phyloP scores from a whole-genome alignment of 177 flowering plant genomes.

The Vitis hybrid region DNA sequence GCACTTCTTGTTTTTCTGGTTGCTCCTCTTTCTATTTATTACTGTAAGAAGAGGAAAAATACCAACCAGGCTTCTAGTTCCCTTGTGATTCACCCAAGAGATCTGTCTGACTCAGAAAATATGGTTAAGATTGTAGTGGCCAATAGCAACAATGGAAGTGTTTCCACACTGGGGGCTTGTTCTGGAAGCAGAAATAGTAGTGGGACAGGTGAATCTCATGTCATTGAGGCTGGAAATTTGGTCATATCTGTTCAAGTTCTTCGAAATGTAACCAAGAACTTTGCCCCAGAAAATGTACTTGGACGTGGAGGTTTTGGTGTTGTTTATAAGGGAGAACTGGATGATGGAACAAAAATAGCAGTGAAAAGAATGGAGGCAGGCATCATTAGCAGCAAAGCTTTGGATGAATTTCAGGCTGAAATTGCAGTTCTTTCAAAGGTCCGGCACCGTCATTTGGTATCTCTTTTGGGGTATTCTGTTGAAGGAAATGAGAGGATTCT shows the following conservation, averaged over 20 bases:
- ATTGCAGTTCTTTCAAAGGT: slow-evolving; percentile 96
- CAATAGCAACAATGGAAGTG: slow-evolving; percentile 35
- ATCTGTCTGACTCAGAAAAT: slow-evolving; percentile 71
- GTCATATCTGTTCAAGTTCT: slow-evolving; percentile 91
- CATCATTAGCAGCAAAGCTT: slow-evolving; percentile 58
- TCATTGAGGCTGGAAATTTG: slow-evolving; percentile 79
- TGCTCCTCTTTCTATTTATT: slow-evolving; percentile 40
- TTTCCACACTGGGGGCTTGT: slow-evolving; percentile 42
- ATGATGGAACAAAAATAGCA: slow-evolving; percentile 89
- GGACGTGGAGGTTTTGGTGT: slow-evolving; percentile 96
- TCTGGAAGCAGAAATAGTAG: slow-evolving; percentile 55
- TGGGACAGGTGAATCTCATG: slow-evolving; percentile 56
- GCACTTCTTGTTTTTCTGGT: slow-evolving; percentile 39
- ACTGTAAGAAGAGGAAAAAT: slow-evolving; percentile 47
- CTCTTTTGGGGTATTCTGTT: slow-evolving; percentile 83
- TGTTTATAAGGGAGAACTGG: slow-evolving; percentile 90
- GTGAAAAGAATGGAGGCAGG: slow-evolving; percentile 93
- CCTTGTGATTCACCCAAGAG: slow-evolving; percentile 79
- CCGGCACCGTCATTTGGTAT: slow-evolving; percentile 89
- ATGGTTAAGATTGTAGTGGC: slow-evolving; percentile 72
- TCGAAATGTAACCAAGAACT: slow-evolving; percentile 72
- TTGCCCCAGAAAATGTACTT: slow-evolving; percentile 78
- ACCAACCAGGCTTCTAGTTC: slow-evolving; percentile 41
- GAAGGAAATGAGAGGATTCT: slow-evolving; percentile 83
- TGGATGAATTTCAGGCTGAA: slow-evolving; percentile 87